Evolutionary conservation across 1,284 basidiomycete genomes (phyloP).

Genomic region (Puccinia sorghi): DNA sequence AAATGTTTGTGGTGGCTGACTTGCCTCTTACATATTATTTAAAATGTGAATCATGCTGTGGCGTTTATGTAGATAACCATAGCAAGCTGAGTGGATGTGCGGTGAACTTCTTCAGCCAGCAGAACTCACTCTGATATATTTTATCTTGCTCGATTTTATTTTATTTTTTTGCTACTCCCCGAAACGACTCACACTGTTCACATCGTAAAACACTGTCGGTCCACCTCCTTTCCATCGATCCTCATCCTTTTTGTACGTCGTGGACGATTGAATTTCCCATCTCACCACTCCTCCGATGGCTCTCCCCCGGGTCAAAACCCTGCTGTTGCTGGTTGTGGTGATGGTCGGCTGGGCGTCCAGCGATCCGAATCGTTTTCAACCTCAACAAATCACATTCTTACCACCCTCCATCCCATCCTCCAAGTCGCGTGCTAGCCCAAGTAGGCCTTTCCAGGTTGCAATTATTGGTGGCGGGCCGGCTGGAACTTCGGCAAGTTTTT

Average conservation of each 20-base stretch:
- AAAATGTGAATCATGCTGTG: no score
- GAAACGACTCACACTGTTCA: no score
- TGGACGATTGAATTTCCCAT: background rate
- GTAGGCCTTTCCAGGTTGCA: constrained; percentile 62
- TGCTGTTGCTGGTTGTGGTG: no score
- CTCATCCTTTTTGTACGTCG: background rate
- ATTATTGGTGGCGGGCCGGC: constrained; percentile 85
- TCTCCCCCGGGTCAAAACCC: background rate
- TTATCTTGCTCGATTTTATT: no score
- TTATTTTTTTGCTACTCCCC: no score
- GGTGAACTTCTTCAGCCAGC: no score
- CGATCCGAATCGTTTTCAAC: background rate
- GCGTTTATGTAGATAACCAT: no score
- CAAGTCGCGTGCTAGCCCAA: background rate
- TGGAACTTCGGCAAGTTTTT: constrained; percentile 81
- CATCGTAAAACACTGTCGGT: no score
- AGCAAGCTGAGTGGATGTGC: no score
- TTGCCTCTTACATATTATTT: no score
- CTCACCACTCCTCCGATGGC: background rate
- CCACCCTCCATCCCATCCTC: background rate
- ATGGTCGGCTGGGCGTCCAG: background rate
- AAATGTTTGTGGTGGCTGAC: no score
- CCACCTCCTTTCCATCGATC: background rate
- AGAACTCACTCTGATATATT: no score
- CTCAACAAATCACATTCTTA: background rate